Conservation (phyloP, 129 eudicot genomes). For the Flaveria ramosissima region DNA sequence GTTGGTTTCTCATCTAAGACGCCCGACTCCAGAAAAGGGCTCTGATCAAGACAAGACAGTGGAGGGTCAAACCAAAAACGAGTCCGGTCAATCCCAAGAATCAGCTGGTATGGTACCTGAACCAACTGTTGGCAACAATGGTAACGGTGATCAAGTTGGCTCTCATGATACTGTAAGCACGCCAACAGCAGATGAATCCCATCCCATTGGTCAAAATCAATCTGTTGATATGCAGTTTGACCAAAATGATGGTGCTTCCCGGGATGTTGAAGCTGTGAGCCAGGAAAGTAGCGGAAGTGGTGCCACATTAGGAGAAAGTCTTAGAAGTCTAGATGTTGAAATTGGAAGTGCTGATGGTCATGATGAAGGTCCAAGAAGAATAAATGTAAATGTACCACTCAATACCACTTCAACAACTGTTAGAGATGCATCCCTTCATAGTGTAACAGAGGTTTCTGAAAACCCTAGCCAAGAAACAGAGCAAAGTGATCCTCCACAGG, state of each 20-base stretch:
- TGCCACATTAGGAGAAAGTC: constrained; percentile 94
- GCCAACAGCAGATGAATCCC: constrained; percentile 42
- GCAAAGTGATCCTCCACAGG: constrained; percentile 56
- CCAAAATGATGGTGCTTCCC: constrained; percentile 59
- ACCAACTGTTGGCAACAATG: constrained; percentile 42
- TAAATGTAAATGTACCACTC: constrained; percentile 47
- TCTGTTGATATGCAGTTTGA: constrained; percentile 88
- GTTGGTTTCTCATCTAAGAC: constrained; percentile 74
- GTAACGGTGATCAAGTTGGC: constrained; percentile 35
- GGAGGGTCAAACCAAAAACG: constrained; percentile 54
- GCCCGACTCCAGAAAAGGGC: constrained; percentile 57
- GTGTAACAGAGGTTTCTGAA: constrained; percentile 85
- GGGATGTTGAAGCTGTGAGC: constrained; percentile 97
- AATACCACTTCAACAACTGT: constrained; percentile 45
- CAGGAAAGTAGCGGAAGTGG: constrained; percentile 98
- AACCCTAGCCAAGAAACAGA: constrained; percentile 74
- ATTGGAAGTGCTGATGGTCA: constrained; percentile 99
- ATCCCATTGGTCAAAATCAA: constrained; percentile 47
- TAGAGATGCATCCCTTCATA: constrained; percentile 74
- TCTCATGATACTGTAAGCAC: constrained; percentile 40
- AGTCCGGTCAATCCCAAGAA: constrained; percentile 46
- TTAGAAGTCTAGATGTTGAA: constrained; percentile 96
- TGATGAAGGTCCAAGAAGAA: constrained; percentile 88
- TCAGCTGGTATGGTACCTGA: constrained; percentile 53
- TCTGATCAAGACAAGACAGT: constrained; percentile 46